These are phyloP conservation scores for Fusarium albosuccineum DNA, from an alignment of 2,329 filamentous ascomycete species.

Conservation along the genomic window DNA sequence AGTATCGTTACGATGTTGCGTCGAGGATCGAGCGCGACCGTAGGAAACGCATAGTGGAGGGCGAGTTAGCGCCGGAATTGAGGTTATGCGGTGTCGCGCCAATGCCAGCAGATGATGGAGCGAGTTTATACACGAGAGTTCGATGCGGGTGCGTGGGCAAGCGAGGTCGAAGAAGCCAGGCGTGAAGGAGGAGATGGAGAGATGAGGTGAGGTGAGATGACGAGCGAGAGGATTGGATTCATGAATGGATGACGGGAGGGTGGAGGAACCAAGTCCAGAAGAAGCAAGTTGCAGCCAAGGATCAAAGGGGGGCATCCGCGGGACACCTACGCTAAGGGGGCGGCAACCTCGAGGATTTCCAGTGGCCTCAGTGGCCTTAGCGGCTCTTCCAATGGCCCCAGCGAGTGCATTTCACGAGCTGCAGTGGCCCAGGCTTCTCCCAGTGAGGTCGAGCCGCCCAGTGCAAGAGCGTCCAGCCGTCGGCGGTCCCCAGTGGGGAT, in stretches of 20 bases:
- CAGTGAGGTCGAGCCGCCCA: constrained; percentile 15
- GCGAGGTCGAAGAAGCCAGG: constrained; percentile 14
- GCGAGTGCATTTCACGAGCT: constrained; percentile 39
- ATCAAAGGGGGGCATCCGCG: constrained; percentile 18
- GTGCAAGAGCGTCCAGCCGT: constrained; percentile 32
- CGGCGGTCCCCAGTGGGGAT: constrained; percentile 28
- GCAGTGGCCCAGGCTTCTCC: constrained; percentile 33
- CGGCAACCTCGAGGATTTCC: constrained; percentile 21
- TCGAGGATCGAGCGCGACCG: constrained; percentile 34
- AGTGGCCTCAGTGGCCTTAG: constrained; percentile 35
- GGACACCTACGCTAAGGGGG: constrained; percentile 32
- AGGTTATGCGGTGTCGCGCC: constrained; percentile 11
- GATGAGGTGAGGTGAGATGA: constrained; percentile 34
- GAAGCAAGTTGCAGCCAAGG: constrained; percentile 34
- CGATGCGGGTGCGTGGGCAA: constrained; percentile 8
- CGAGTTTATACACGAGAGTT: background rate
- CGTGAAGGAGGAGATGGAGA: constrained; percentile 21
- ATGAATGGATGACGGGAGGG: constrained; percentile 41
- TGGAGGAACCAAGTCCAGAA: constrained; percentile 40
- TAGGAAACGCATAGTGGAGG: constrained; percentile 41
- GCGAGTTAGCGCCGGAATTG: constrained; percentile 22
- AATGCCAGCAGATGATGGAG: background rate
- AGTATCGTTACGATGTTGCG: constrained; percentile 34
- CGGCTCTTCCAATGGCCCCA: constrained; percentile 34
- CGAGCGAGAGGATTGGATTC: constrained; percentile 20